Evolutionary conservation across 1,139 yeast species (phyloP), one percentile per base, ranked within the genome.

Genomic region (Candida glucosophila): DNA sequence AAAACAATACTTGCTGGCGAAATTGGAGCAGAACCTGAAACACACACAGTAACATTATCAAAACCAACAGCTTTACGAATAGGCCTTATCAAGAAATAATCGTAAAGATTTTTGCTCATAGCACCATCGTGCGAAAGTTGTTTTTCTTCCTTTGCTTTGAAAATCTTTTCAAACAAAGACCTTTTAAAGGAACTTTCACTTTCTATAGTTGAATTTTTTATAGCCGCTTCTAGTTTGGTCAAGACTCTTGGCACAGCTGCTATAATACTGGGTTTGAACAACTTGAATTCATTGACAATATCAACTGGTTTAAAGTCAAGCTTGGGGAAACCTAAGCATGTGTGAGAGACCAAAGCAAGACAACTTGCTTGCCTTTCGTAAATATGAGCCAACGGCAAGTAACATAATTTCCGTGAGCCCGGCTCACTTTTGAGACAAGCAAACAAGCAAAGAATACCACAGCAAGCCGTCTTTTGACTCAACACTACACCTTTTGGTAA

Each of bases 21-120:
- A 29, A 81, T 69, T 12, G 93, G 92, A 4, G 93, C 93, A 17
- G 86, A 76, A 2, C 93, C 93, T 15, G 77, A 62, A 17, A 67
- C 48, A 31, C 68, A 43, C 23, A 55, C 41, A 19, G 44, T 35
- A 28, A 68, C 47, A 24, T 73, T 58, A 20, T 67, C 73, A 37
- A 77, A 65, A 0, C 90, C 90, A 24, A 77, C 46, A 22, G 67
- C 61, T 25, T 55, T 56, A 29, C 79, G 60, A 27, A 80, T 52
- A 43, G 74, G 69, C 24, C 62, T 58, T 22, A 69, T 48, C 45
- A 77, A 47, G 5, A 71, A 41, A 17, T 53, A 42, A 41, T 76
- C 81, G 53, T 71, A 70, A 15, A 70, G 23, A 6, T 15, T 9
- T 13, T 6, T 7, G 6, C n/a, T 12, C 12, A 28, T 35, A 10